These are phyloP conservation scores for Podaxis pistillaris DNA, from an alignment of 768 basidiomycete species.

Conservation along the genomic window DNA sequence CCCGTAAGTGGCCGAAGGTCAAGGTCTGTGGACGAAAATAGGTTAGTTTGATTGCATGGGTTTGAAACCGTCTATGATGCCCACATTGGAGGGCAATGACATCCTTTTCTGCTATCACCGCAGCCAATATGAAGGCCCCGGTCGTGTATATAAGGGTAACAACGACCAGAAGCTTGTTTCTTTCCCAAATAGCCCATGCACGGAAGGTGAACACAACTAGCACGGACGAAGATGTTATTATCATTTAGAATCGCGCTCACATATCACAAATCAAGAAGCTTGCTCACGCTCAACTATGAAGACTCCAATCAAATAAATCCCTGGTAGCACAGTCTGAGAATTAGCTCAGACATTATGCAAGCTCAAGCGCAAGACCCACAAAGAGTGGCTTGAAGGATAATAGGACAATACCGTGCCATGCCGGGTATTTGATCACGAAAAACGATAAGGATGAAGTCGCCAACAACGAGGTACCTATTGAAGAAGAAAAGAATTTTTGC, in stretches of 20 bases:
- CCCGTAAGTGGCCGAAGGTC: neutral
- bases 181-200: neutral
- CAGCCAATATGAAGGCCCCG: neutral
- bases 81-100: neutral
- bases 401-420: neutral
- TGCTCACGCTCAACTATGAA: neutral
- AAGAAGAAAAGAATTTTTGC: slow-evolving; percentile 25
- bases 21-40: neutral
- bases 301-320: neutral
- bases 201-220: neutral
- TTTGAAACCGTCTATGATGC: neutral
- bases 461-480: slow-evolving; percentile 24
- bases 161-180: neutral
- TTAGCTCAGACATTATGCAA: too few species aligned
- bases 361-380: neutral
- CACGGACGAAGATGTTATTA: neutral
- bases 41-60: neutral
- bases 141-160: neutral
- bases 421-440: slow-evolving; percentile 1
- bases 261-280: neutral
- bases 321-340: neutral
- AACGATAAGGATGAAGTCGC: slow-evolving; percentile 16
- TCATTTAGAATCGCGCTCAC: neutral
- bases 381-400: neutral
- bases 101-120: neutral